Conservation (phyloP, 257 asterid genomes). For the Nicotiana paniculata region DNA sequence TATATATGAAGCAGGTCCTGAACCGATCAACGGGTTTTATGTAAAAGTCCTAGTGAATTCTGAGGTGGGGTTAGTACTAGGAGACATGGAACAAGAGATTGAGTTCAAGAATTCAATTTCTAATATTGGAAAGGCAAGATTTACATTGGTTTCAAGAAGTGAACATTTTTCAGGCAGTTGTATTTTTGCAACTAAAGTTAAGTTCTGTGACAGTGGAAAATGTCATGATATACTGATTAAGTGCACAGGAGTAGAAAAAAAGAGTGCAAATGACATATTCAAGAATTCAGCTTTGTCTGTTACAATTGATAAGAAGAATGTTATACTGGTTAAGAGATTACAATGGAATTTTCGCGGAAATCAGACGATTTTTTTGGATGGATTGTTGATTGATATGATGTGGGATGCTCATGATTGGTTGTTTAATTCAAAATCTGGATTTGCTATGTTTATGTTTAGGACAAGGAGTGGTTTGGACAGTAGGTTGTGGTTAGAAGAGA, state of each 20-base stretch:
- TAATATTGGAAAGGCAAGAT: slow-evolving; percentile 9
- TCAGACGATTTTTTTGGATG: slow-evolving; percentile 70
- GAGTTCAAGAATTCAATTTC: slow-evolving; percentile 25
- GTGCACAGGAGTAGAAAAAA: slow-evolving; percentile 24
- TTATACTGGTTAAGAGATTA: slow-evolving; percentile 59
- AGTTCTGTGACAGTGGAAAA: slow-evolving; percentile 44
- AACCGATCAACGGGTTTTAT: slow-evolving; percentile 49
- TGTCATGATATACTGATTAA: slow-evolving; percentile 54
- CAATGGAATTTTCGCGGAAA: slow-evolving; percentile 89
- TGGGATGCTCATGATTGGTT: slow-evolving; percentile 88
- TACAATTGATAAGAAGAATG: slow-evolving; percentile 51
- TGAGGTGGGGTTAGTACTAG: slow-evolving; percentile 38
- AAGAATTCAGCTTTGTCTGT: slow-evolving; percentile 33
- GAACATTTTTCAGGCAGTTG: slow-evolving; percentile 46
- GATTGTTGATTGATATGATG: slow-evolving; percentile 71
- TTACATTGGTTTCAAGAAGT: slow-evolving; percentile 38
- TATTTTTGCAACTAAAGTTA: slow-evolving; percentile 46
- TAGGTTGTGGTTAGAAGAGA: slow-evolving; percentile 76
- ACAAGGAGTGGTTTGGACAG: slow-evolving; percentile 71
- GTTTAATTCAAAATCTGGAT: slow-evolving; percentile 29
- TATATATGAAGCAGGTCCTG: slow-evolving; percentile 48
- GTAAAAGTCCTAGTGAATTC: slow-evolving; percentile 39
- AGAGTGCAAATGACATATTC: not conserved
- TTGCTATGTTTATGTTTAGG: slow-evolving; percentile 67
- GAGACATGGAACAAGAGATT: slow-evolving; percentile 35